These are phyloP conservation scores for Eucalyptus globulus DNA, from an alignment of 345 rosid genomes.

Conservation along the genomic window DNA sequence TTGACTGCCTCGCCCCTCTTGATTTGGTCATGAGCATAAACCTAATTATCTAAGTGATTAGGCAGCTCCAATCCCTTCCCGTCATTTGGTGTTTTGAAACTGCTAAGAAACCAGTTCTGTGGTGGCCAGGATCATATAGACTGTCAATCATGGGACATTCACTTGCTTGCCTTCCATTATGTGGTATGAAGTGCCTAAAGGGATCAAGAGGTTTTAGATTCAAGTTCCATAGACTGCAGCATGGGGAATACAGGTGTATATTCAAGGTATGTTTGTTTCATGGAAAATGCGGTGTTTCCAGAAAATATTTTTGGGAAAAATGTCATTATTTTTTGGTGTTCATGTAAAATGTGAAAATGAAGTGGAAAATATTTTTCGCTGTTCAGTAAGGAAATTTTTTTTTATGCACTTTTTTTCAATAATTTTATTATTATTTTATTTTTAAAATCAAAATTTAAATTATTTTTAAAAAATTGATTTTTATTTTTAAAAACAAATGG, in stretches of 20 bases:
- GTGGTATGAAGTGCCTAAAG: background rate
- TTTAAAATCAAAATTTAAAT: too few species aligned
- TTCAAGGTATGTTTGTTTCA: background rate
- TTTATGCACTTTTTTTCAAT: too few species aligned
- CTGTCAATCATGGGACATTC: background rate
- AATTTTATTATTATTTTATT: too few species aligned
- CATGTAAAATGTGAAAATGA: too few species aligned
- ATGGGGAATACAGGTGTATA: background rate
- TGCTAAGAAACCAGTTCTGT: background rate
- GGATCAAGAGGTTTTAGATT: background rate
- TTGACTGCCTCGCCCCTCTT: background rate
- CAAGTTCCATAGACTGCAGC: background rate
- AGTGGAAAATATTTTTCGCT: too few species aligned
- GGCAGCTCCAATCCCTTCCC: background rate
- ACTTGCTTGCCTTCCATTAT: background rate
- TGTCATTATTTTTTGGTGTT: too few species aligned
- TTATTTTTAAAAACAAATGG: too few species aligned
- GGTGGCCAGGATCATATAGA: background rate
- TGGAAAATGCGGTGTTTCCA: too few species aligned
- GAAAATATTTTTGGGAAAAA: too few species aligned
- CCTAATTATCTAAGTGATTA: background rate
- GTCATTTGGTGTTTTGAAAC: background rate
- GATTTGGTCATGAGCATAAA: background rate
- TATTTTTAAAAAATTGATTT: too few species aligned
- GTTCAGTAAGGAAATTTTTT: too few species aligned